phyloP scores from a whole-genome alignment of 805 yeast genomes.

The Jamesozyma jinghongensis region DNA sequence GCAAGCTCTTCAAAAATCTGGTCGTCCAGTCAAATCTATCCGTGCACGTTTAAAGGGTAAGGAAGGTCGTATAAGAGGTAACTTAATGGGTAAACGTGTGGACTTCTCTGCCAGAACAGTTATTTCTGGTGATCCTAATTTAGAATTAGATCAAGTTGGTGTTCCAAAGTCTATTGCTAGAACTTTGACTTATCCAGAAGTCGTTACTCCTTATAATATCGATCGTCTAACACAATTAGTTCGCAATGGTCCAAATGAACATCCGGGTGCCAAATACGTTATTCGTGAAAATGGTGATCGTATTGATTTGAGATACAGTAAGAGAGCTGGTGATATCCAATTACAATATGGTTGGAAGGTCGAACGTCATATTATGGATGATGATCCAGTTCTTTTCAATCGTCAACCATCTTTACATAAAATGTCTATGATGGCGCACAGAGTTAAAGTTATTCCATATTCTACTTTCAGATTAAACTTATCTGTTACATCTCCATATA shows the following conservation, averaged over 20 bases:
- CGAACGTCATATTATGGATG: constrained; percentile 95
- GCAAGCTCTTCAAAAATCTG: constrained; percentile 96
- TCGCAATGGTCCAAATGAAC: constrained; percentile 97
- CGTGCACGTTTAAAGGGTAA: constrained; percentile 99
- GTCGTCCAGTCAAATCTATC: constrained; percentile 96
- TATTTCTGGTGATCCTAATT: constrained; percentile 97
- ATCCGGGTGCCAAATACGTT: constrained; percentile 98
- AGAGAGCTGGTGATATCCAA: constrained; percentile 96
- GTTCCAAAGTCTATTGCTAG: constrained; percentile 96
- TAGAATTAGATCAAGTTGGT: constrained; percentile 97
- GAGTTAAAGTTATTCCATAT: constrained; percentile 97
- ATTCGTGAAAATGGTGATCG: constrained; percentile 98
- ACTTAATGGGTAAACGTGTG: constrained; percentile 98
- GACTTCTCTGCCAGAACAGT: constrained; percentile 98
- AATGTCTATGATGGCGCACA: constrained; percentile 99
- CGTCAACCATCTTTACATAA: constrained; percentile 99
- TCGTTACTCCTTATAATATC: constrained; percentile 94
- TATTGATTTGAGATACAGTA: constrained; percentile 92
- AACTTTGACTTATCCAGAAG: constrained; percentile 92
- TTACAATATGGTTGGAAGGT: constrained; percentile 99
- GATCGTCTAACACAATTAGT: constrained; percentile 88
- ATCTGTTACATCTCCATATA: constrained; percentile 98
- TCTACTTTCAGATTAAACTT: constrained; percentile 93
- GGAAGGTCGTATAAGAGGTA: constrained; percentile 98
- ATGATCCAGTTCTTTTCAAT: constrained; percentile 94